Evolutionary conservation across 805 yeast species (phyloP).

Genomic region (Babjeviella inositovora): DNA sequence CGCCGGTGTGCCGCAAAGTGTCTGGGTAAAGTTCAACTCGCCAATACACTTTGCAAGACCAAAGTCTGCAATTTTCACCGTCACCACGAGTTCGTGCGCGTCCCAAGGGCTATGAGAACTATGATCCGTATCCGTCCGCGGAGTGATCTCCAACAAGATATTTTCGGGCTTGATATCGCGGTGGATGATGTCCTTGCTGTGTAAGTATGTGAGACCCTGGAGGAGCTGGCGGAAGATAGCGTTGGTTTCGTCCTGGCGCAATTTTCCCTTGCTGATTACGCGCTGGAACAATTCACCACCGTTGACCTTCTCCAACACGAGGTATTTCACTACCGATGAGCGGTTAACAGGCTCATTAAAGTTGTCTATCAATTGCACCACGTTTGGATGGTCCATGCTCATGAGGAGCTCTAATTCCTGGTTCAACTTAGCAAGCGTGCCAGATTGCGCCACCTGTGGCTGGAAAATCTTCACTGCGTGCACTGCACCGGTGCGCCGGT

Average conservation of each 20-base stretch:
- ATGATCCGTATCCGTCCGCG: slow-evolving; percentile 12
- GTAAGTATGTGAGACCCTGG: slow-evolving; percentile 19
- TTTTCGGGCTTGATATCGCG: slow-evolving; percentile 29
- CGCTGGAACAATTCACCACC: slow-evolving; percentile 68
- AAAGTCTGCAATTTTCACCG: slow-evolving; percentile 71
- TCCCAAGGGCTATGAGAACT: slow-evolving; percentile 45
- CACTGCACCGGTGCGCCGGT: slow-evolving; percentile 36
- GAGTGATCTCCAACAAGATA: slow-evolving; percentile 30
- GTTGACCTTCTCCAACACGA: slow-evolving; percentile 59
- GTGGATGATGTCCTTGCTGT: slow-evolving; percentile 21
- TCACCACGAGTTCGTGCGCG: slow-evolving; percentile 38
- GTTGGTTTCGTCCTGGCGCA: slow-evolving; percentile 46
- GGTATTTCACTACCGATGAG: slow-evolving; percentile 30
- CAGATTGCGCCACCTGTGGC: slow-evolving; percentile 27
- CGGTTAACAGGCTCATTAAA: slow-evolving; percentile 38
- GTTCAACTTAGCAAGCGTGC: slow-evolving; percentile 20
- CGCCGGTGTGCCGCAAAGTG: slow-evolving; percentile 78
- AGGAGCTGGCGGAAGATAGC: slow-evolving; percentile 35
- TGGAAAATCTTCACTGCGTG: slow-evolving; percentile 69
- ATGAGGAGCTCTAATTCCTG: slow-evolving; percentile 55
- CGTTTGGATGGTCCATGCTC: slow-evolving; percentile 53
- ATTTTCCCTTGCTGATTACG: slow-evolving; percentile 44
- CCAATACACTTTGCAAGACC: slow-evolving; percentile 63
- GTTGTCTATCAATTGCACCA: slow-evolving; percentile 46
- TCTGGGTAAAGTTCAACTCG: slow-evolving; percentile 56